Base-by-base conservation (phyloP, 805 yeast species). In the Starmerella bombicola region DNA sequence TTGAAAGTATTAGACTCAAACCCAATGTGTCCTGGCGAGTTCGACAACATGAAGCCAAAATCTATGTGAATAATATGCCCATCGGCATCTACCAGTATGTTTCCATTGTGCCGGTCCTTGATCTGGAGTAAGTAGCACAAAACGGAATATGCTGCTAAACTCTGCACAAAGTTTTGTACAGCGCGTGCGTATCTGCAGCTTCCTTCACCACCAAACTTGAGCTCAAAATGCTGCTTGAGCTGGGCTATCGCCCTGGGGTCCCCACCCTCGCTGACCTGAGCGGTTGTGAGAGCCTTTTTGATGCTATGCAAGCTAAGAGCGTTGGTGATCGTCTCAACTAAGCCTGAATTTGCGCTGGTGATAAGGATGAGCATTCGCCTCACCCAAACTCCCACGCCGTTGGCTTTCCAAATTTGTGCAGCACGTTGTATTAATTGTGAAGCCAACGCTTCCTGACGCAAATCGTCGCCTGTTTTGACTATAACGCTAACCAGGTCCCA, bases 1-100 rank as follows among this genome's bases (percentile, higher is more conserved):
- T 91, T 91, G 68, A 91, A 91, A 1, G 98, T 96, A 1, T 97
- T 95, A 1, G 95, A 93, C 57, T 91, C 99, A 58, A 91, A 86
- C 0, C 96, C 95, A 41, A 91, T 85, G 36, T 94, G 80, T 3
- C 98, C 98, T 0, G 99, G 99, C 0, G 96, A 79, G 56, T 91
- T 88, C 0, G 95, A 83, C 3, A 88, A 66, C 57, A 88, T 62
- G 59, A 84, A 88, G 0, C 98, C 98, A 64, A 91, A 91, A 62
- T 91, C 98, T 52, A 91, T 91, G 59, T 63, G 69, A 34, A 88
- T 76, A 10, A 91, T 80, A 56, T 91, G 98, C 0, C 98, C 99
- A 54, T 82, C 80, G 45, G 78, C 83, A 57, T 91, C 98, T 56
- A 91, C 83, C 82, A 91, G 79, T 48, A 91, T 88, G 60, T 91